phyloP scores from a whole-genome alignment of 139 green algal genomes.

The Zygnema circumcarinatum region DNA sequence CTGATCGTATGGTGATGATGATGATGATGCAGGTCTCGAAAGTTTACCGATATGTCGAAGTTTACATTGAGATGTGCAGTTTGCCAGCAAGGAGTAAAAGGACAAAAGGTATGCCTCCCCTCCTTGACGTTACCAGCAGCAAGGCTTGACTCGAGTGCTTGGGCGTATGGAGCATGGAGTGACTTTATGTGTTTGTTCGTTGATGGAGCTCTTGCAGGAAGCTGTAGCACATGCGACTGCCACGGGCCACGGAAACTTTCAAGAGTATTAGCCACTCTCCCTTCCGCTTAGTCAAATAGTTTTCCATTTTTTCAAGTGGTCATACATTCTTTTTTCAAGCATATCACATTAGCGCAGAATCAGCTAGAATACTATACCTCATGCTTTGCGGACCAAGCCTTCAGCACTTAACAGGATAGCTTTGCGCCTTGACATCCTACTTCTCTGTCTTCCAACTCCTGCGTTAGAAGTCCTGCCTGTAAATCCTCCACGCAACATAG shows the following conservation, averaged over 20 bases:
- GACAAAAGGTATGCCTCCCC: conserved; percentile 36
- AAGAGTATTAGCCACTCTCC: too few relatives aligned
- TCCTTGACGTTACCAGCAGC: background rate
- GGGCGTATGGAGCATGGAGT: too few relatives aligned
- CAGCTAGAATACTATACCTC: too few relatives aligned
- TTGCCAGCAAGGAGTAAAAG: conserved; percentile 45
- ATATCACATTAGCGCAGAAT: too few relatives aligned
- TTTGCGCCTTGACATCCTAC: too few relatives aligned
- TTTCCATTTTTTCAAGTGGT: background rate
- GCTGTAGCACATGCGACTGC: conserved; percentile 41
- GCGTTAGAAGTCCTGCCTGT: too few relatives aligned
- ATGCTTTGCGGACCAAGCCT: too few relatives aligned
- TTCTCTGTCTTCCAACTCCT: too few relatives aligned
- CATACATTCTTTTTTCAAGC: background rate
- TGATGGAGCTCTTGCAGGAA: conserved; percentile 13
- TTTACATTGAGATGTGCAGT: conserved; percentile 51
- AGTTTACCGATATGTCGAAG: conserved; percentile 30
- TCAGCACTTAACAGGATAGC: too few relatives aligned
- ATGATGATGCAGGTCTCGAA: conserved; percentile 27
- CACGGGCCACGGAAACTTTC: conserved; percentile 49
- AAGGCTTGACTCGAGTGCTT: background rate
- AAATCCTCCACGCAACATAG: too few relatives aligned
- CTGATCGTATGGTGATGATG: too few relatives aligned
- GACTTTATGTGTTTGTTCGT: background rate
- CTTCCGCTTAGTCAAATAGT: background rate